Percentiles rank a stretch among this genome's conserved stretches.
Conservation (phyloP, 768 basidiomycete species). For the Pisolithus albus region DNA sequence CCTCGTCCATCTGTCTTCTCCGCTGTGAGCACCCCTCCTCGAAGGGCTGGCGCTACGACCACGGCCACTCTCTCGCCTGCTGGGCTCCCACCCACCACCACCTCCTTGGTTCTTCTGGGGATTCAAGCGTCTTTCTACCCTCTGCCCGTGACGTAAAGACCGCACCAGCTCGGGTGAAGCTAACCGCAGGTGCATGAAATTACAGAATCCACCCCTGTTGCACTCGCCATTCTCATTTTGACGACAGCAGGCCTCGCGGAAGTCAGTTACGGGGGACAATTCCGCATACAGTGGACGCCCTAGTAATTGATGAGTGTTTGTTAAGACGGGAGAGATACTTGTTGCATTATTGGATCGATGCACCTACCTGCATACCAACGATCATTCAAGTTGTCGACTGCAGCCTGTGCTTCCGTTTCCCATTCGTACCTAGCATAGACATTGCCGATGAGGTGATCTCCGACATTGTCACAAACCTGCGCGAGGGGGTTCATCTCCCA, state of each 20-base stretch:
- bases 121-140: conserved; percentile 71
- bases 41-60: conserved; percentile 71
- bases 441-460: conserved; percentile 97
- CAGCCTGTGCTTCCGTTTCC: conserved; percentile 94
- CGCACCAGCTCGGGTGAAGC: conserved; percentile 80
- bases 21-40: conserved; percentile 52
- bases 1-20: conserved; percentile 75
- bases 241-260: conserved; percentile 96
- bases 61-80: conserved; percentile 55
- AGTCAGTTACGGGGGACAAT: conserved; percentile 96
- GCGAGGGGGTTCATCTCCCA: neutral
- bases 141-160: conserved; percentile 74
- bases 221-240: conserved; percentile 99
- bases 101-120: conserved; percentile 57
- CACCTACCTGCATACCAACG: conserved; percentile 92
- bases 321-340: neutral
- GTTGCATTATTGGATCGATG: neutral
- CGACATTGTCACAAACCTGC: conserved; percentile 96
- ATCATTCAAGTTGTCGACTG: conserved; percentile 89
- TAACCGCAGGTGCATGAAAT: conserved; percentile 95
- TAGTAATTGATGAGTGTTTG: conserved; percentile 23
- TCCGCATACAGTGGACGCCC: conserved; percentile 96
- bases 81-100: conserved; percentile 82
- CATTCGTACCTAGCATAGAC: conserved; percentile 98
- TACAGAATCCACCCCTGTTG: conserved; percentile 96